A percentile compares a stretch with the other conserved stretches of the same genome.
Conservation (phyloP, 2,329 filamentous ascomycete genomes). For the Sporothrix euskadiensis region DNA sequence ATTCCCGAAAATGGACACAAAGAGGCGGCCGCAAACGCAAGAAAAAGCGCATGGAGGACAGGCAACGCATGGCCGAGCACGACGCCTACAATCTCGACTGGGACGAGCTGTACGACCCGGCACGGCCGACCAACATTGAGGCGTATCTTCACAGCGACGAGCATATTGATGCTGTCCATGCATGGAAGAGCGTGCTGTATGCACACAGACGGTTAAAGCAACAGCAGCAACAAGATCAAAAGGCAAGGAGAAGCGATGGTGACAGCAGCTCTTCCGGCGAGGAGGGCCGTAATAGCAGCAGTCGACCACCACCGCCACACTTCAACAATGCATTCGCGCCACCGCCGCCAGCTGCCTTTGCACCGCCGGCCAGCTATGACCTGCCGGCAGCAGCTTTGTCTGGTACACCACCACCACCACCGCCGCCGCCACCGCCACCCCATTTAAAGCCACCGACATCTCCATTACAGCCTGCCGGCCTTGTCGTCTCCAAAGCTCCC, state of each 20-base stretch:
- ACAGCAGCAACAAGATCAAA: conserved; percentile 42
- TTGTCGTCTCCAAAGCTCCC: conserved; percentile 74
- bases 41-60: conserved; percentile 61
- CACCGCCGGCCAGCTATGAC: conserved; percentile 43
- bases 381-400: background rate
- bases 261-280: background rate
- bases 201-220: conserved; percentile 60
- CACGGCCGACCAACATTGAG: conserved; percentile 78
- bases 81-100: conserved; percentile 63
- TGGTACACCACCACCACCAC: background rate
- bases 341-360: conserved; percentile 46
- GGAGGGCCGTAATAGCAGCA: conserved; percentile 37
- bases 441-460: background rate
- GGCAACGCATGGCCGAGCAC: conserved; percentile 60
- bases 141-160: conserved; percentile 85
- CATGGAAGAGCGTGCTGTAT: conserved; percentile 84
- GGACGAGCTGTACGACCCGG: conserved; percentile 88
- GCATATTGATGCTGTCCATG: conserved; percentile 72
- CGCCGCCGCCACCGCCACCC: background rate
- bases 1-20: conserved; percentile 59
- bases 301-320: background rate
- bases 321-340: conserved; percentile 53
- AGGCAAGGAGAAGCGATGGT: conserved; percentile 47
- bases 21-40: conserved; percentile 64
- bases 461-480: conserved; percentile 39